Evolutionary conservation across 176 grass and related monocot species (phyloP).

Genomic region (Juncus inflexus): DNA sequence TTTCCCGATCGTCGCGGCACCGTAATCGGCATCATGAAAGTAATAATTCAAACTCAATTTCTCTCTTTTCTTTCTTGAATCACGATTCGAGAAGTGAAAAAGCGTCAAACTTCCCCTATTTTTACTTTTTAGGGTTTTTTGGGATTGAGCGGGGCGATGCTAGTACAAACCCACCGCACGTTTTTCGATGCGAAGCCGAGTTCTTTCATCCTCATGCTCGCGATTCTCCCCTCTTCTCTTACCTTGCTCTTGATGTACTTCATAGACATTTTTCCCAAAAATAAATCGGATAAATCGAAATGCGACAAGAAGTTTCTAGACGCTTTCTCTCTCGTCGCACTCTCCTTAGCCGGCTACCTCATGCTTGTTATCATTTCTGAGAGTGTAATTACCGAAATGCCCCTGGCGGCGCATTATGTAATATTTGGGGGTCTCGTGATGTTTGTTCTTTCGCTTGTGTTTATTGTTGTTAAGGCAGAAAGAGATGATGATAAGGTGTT

Average conservation of each 20-base stretch:
- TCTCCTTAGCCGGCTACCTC: constrained; percentile 64
- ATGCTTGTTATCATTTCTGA: constrained; percentile 81
- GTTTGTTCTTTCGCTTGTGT: constrained; percentile 42
- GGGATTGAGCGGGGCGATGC: constrained; percentile 79
- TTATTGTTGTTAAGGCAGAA: constrained; percentile 49
- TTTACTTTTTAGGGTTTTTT: constrained; percentile 58
- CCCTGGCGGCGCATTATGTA: constrained; percentile 37
- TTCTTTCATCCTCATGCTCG: constrained; percentile 77
- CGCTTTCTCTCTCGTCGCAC: constrained; percentile 67
- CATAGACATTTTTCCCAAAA: constrained; percentile 38
- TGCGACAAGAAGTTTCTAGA: constrained; percentile 67
- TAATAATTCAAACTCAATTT: constrained; percentile 11
- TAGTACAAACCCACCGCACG: constrained; percentile 57
- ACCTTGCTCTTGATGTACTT: constrained; percentile 65
- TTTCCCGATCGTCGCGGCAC: constrained; percentile 74
- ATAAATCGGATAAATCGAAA: constrained; percentile 2
- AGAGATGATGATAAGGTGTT: constrained; percentile 29
- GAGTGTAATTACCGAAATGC: constrained; percentile 35
- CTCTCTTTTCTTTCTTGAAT: not conserved
- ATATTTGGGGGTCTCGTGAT: constrained; percentile 48
- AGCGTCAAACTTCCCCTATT: not conserved
- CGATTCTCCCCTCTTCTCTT: constrained; percentile 51
- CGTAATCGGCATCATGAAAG: constrained; percentile 98
- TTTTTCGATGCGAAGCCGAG: constrained; percentile 36
- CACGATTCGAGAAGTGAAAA: not conserved